Conservation (phyloP, 345 rosid species). For the Reutealis trisperma region DNA sequence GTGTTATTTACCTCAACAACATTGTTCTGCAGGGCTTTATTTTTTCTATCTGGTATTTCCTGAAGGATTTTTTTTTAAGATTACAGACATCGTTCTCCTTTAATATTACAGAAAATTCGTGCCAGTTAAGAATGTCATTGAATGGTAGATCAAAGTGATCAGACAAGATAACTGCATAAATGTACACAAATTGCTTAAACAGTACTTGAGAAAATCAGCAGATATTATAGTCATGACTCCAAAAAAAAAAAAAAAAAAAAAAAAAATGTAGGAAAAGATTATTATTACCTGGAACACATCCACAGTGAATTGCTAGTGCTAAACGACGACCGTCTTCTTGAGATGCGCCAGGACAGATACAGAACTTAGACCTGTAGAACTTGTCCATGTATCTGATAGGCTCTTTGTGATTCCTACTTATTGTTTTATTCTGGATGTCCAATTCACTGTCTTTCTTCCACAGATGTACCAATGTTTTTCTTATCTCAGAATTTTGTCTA, state of each 20-base stretch:
- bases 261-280: too few relatives aligned
- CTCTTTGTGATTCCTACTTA: too few relatives aligned
- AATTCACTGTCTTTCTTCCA: too few relatives aligned
- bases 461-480: too few relatives aligned
- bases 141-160: slow-evolving; percentile 25
- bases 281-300: slow-evolving; percentile 4
- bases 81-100: slow-evolving; percentile 12
- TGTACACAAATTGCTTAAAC: too few relatives aligned
- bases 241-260: too few relatives aligned
- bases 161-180: slow-evolving; percentile 21
- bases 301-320: not conserved
- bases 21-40: slow-evolving; percentile 1
- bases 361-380: too few relatives aligned
- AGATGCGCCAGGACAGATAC: not conserved
- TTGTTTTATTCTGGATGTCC: too few relatives aligned
- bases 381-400: too few relatives aligned
- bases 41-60: slow-evolving; percentile 4
- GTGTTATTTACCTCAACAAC: slow-evolving; percentile 1
- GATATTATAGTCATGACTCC: too few relatives aligned
- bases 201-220: too few relatives aligned
- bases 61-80: slow-evolving; percentile 15
- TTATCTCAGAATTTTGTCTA: too few relatives aligned
- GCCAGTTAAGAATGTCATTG: slow-evolving; percentile 22
- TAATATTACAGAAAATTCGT: slow-evolving; percentile 20
- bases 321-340: not conserved